Conservation (phyloP, 768 basidiomycete species). For the Pulveroboletus sp. region DNA sequence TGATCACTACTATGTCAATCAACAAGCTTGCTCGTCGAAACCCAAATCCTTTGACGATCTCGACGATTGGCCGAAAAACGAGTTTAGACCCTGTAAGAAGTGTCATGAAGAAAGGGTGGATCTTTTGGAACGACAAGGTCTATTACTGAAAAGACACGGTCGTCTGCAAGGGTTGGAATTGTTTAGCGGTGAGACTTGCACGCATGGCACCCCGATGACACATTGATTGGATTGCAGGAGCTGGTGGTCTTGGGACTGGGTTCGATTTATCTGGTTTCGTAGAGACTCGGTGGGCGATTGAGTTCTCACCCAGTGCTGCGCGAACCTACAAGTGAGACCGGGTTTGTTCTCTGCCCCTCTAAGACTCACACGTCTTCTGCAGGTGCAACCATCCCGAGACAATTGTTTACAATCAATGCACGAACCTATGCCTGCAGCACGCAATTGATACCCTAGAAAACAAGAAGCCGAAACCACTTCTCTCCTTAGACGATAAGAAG, state of each 20-base stretch:
- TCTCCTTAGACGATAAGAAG: slow-evolving; percentile 39
- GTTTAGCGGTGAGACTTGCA: slow-evolving; percentile 52
- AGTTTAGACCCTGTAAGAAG: slow-evolving; percentile 36
- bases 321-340: slow-evolving; percentile 54
- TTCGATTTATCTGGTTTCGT: slow-evolving; percentile 60
- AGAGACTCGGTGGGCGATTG: slow-evolving; percentile 66
- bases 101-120: slow-evolving; percentile 39
- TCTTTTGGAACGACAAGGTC: slow-evolving; percentile 25
- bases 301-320: slow-evolving; percentile 62
- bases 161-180: slow-evolving; percentile 62
- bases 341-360: background rate
- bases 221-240: slow-evolving; percentile 42
- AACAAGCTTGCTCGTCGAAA: slow-evolving; percentile 20
- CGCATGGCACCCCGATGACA: background rate
- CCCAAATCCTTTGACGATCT: slow-evolving; percentile 21
- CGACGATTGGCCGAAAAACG: slow-evolving; percentile 21
- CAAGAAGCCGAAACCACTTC: slow-evolving; percentile 37
- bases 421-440: slow-evolving; percentile 56
- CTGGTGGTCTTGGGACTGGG: slow-evolving; percentile 72
- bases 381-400: slow-evolving; percentile 64
- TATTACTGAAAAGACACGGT: slow-evolving; percentile 36
- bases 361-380: background rate
- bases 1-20: slow-evolving; percentile 59
- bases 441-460: slow-evolving; percentile 49
- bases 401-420: slow-evolving; percentile 63